A percentile compares a stretch with the other conserved stretches of the same genome.
These are phyloP conservation scores for Tuber borchii DNA, from an alignment of 495 filamentous ascomycete genomes.

Conservation along the genomic window DNA sequence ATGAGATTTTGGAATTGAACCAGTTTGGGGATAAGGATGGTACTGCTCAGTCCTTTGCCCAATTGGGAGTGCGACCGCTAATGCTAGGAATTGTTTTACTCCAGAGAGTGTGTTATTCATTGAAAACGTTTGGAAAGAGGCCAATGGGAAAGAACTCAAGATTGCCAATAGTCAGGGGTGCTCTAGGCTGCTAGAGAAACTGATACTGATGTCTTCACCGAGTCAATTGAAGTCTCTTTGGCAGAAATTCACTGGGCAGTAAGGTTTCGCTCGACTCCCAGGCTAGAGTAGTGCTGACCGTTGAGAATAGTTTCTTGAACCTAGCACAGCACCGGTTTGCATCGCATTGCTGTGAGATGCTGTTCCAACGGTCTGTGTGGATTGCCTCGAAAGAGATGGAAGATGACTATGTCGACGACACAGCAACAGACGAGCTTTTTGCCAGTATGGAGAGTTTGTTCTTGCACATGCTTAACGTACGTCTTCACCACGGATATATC, in stretches of 20 bases:
- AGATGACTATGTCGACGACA: slow-evolving; percentile 46
- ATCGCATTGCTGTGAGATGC: slow-evolving; percentile 89
- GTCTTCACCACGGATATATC: background rate
- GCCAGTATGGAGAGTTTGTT: slow-evolving; percentile 79
- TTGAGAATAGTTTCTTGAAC: slow-evolving; percentile 58
- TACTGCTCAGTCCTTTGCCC: background rate
- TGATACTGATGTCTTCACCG: slow-evolving; percentile 74
- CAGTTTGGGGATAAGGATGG: slow-evolving; percentile 66
- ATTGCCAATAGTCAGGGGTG: slow-evolving; percentile 91
- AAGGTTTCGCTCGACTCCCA: slow-evolving; percentile 28
- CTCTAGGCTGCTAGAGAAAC: slow-evolving; percentile 81
- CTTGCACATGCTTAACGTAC: slow-evolving; percentile 59
- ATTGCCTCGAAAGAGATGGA: slow-evolving; percentile 65
- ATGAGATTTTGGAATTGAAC: slow-evolving; percentile 80
- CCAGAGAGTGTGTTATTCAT: slow-evolving; percentile 69
- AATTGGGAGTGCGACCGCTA: background rate
- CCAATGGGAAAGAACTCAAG: slow-evolving; percentile 87
- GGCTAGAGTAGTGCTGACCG: slow-evolving; percentile 12
- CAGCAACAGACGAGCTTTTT: slow-evolving; percentile 42
- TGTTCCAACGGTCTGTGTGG: slow-evolving; percentile 76
- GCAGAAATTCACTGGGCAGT: slow-evolving; percentile 74
- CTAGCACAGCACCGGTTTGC: slow-evolving; percentile 92
- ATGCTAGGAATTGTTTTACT: background rate
- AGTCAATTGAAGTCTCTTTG: slow-evolving; percentile 80
- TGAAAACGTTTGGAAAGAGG: slow-evolving; percentile 76